These are phyloP conservation scores for Crithidia expoeki DNA, from an alignment of 208 protist species.

Conservation along the genomic window DNA sequence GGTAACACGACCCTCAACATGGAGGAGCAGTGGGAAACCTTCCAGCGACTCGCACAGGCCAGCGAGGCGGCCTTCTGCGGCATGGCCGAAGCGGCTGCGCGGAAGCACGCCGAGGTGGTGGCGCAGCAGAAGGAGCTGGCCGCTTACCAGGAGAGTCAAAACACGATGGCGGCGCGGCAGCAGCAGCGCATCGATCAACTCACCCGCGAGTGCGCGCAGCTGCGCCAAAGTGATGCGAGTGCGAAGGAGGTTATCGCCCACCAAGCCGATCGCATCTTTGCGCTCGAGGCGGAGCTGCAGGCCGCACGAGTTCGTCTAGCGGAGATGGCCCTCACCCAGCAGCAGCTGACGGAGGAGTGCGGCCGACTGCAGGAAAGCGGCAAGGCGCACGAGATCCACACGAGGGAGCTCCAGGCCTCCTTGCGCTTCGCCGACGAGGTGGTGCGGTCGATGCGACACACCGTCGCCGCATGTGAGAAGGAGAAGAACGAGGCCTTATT, in stretches of 20 bases:
- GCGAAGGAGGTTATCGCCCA: constrained; percentile 34
- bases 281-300: constrained; percentile 32
- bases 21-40: constrained; percentile 29
- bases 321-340: constrained; percentile 10
- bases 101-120: constrained; percentile 7
- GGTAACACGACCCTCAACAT: constrained; percentile 8
- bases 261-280: constrained; percentile 33
- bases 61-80: constrained; percentile 28
- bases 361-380: constrained; percentile 27
- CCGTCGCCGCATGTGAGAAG: constrained; percentile 25
- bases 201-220: constrained; percentile 29
- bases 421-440: constrained; percentile 31
- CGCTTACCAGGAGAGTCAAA: constrained; percentile 35
- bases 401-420: constrained; percentile 25
- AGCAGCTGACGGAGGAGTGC: constrained; percentile 21
- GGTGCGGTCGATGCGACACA: constrained; percentile 35
- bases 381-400: constrained; percentile 32
- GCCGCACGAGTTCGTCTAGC: constrained; percentile 18
- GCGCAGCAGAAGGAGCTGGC: constrained; percentile 34
- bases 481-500: constrained; percentile 42
- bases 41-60: constrained; percentile 26
- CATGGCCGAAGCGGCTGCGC: constrained; percentile 13
- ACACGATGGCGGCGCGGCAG: constrained; percentile 16
- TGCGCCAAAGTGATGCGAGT: constrained; percentile 29
- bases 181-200: constrained; percentile 30